Conservation (phyloP, 768 basidiomycete genomes). For the Hydnum rufescens region DNA sequence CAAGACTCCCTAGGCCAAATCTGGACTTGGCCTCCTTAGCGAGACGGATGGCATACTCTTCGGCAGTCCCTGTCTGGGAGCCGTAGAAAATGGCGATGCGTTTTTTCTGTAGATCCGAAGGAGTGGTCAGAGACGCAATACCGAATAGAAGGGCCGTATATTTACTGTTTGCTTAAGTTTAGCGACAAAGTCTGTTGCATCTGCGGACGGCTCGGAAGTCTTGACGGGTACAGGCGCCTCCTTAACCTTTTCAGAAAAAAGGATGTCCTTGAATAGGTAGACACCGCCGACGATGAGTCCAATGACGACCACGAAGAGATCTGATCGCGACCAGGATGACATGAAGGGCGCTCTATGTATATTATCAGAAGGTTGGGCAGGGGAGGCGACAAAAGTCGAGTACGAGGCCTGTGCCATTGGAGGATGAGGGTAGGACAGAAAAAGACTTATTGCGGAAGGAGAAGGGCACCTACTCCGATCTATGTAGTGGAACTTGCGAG, state of each 20-base stretch:
- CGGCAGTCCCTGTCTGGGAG: conserved; percentile 95
- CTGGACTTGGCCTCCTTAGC: conserved; percentile 96
- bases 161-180: conserved; percentile 89
- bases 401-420: too few species aligned
- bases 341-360: too few species aligned
- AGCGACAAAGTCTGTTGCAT: conserved; percentile 83
- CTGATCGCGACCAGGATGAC: conserved; percentile 23
- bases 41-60: conserved; percentile 92
- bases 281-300: conserved; percentile 57
- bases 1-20: conserved; percentile 85
- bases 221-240: not conserved
- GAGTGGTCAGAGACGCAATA: not conserved
- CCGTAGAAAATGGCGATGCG: conserved; percentile 95
- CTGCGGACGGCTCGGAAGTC: conserved; percentile 48
- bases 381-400: too few species aligned
- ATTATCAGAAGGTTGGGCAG: too few species aligned
- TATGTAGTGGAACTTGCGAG: too few species aligned
- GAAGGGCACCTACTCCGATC: too few species aligned
- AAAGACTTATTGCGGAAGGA: too few species aligned
- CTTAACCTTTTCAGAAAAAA: conserved; percentile 38
- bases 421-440: too few species aligned
- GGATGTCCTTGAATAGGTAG: conserved; percentile 69
- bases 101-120: conserved; percentile 49
- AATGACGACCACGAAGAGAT: conserved; percentile 48
- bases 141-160: conserved; percentile 9